Percentiles rank a stretch among this genome's conserved stretches.
Conservation (phyloP, 768 basidiomycete genomes). For the Mycena rebaudengoi region DNA sequence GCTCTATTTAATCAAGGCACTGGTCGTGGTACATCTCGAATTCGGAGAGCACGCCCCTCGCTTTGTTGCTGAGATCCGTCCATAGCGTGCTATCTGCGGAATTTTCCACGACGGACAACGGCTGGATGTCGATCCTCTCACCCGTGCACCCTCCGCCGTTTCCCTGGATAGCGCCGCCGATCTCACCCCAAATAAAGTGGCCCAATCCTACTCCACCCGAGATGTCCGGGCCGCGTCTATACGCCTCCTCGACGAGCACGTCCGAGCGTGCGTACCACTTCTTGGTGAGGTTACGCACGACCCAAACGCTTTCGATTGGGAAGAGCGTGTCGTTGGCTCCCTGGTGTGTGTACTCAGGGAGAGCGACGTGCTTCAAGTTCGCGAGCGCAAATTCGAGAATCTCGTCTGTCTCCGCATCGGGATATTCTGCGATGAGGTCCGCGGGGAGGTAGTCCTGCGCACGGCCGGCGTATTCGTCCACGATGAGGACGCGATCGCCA, state of each 20-base stretch:
- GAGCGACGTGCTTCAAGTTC: not conserved
- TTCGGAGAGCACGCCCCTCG: not conserved
- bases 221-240: not conserved
- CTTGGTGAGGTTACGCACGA: conserved; percentile 9
- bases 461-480: not conserved
- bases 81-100: not conserved
- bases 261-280: conserved; percentile 9
- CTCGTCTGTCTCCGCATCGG: not conserved
- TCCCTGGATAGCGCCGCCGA: not conserved
- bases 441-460: not conserved
- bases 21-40: not conserved
- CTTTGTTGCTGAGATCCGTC: not conserved
- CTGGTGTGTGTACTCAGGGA: not conserved
- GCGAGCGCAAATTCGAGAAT: not conserved
- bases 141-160: not conserved
- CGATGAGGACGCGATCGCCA: conserved; percentile 15
- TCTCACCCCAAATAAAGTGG: not conserved
- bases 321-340: not conserved
- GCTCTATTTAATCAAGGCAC: too few relatives aligned
- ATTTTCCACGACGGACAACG: not conserved
- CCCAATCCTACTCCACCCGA: not conserved
- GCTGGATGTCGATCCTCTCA: not conserved
- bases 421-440: not conserved
- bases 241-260: not conserved
- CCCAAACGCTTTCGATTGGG: conserved; percentile 2